Base-by-base conservation (phyloP, 1,139 yeast species). In the Yamadazyma triangularis region DNA sequence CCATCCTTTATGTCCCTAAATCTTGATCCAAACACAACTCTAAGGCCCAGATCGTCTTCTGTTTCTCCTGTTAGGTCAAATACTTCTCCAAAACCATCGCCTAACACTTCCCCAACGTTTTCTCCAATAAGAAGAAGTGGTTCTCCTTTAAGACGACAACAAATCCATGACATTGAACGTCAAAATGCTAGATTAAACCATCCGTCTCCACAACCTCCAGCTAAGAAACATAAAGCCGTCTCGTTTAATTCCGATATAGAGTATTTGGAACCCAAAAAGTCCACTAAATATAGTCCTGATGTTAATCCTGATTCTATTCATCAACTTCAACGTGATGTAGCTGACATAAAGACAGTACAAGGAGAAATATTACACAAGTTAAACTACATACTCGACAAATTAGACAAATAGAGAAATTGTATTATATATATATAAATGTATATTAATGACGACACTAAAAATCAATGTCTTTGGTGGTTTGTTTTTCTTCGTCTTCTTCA, bases 401-500 rank as follows among this genome's bases (percentile, higher is more conserved):
- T 38, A 13, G 31, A 33, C 15, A 21, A n/a, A n/a, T n/a, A n/a
- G n/a, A n/a, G n/a, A n/a, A n/a, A n/a, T n/a, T n/a, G n/a, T n/a
- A n/a, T n/a, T n/a, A n/a, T n/a, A n/a, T n/a, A n/a, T n/a, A n/a
- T n/a, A n/a, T n/a, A n/a, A n/a, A n/a, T n/a, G n/a, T n/a, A n/a
- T n/a, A n/a, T n/a, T n/a, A n/a, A n/a, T n/a, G n/a, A n/a, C n/a
- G n/a, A n/a, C n/a, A n/a, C n/a, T 48, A 64, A 36, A 62, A 64
- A 22, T 64, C 70, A 21, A 64, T 56, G 35, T 58, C 53, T 43
- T 63, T 60, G 4, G 58, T 52, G 13, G 66, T 61, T 34, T 50
- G 64, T 10, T 45, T 44, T 9, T 50, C 51, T 23, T 70, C 76
- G 32, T 78, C 87, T 23, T 72, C 78, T 34, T 79, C 88, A 38